These are phyloP conservation scores for Chrysoporthe austroafricana DNA, from an alignment of 2,329 filamentous ascomycete genomes.

Conservation along the genomic window DNA sequence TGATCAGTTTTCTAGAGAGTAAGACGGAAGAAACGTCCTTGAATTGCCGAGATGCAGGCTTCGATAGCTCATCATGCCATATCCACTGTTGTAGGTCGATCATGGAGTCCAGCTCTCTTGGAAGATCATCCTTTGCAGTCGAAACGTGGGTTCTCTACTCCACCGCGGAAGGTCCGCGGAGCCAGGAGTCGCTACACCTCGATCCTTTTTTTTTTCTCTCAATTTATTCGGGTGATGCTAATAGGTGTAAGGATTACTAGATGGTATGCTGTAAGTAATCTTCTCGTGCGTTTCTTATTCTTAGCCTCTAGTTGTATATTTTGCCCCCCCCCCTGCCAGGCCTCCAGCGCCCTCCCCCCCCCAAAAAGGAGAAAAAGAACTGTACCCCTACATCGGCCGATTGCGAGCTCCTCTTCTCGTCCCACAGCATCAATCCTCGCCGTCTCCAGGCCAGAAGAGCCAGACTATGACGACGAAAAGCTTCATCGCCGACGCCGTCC, in stretches of 20 bases:
- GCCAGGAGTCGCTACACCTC: background rate
- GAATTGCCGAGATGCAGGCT: background rate
- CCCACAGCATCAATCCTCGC: background rate
- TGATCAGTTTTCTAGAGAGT: background rate
- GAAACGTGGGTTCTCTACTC: background rate
- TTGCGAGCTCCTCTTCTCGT: background rate
- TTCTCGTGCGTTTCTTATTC: background rate
- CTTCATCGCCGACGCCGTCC: conserved; percentile 64
- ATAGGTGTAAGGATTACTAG: background rate
- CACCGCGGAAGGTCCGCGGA: conserved; percentile 3
- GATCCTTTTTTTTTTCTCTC: no score
- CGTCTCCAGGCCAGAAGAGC: conserved; percentile 59
- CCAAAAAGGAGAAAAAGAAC: no score
- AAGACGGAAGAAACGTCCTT: background rate
- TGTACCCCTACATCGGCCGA: background rate
- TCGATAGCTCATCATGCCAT: background rate
- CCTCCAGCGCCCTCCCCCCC: no score
- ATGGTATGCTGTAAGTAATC: background rate
- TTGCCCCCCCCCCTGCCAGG: no score
- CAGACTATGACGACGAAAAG: conserved; percentile 58
- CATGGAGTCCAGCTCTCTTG: background rate
- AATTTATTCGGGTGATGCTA: background rate
- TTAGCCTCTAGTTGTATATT: background rate
- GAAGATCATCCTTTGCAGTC: background rate
- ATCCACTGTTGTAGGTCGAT: background rate